Conservation (phyloP, 2,329 filamentous ascomycete species). For the Dactylellina haptotyla region DNA sequence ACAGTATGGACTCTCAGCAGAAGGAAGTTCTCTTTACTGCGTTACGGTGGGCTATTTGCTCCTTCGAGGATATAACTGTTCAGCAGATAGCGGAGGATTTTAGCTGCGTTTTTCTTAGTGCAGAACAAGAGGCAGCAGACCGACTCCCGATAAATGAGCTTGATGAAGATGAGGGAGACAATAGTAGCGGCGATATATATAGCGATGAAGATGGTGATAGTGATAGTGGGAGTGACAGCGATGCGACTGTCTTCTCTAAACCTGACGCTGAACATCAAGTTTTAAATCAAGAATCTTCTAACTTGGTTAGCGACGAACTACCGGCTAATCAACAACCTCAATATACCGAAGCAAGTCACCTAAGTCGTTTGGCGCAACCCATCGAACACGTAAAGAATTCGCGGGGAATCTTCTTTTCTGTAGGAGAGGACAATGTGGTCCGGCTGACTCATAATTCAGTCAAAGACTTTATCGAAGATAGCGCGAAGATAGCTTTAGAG, state of each 20-base stretch:
- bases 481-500: neutral
- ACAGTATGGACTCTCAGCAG: conserved; percentile 40
- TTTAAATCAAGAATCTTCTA: too few species aligned
- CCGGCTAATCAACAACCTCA: neutral
- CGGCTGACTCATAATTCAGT: neutral
- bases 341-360: neutral
- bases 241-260: neutral
- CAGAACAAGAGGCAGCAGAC: conserved; percentile 7
- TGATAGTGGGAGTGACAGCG: neutral
- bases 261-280: too few species aligned
- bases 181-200: neutral
- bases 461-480: neutral
- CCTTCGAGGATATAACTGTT: conserved; percentile 34
- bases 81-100: conserved; percentile 45
- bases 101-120: conserved; percentile 23
- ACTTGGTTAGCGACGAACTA: neutral
- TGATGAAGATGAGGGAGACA: conserved; percentile 15
- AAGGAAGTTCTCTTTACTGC: conserved; percentile 42
- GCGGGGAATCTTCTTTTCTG: neutral
- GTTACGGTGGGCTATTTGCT: conserved; percentile 42
- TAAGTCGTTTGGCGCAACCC: neutral
- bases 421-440: neutral
- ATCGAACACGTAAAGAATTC: neutral
- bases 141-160: neutral
- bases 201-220: neutral